These are phyloP conservation scores for Eucalyptus curtisii DNA, from an alignment of 345 rosid genomes.

Conservation along the genomic window DNA sequence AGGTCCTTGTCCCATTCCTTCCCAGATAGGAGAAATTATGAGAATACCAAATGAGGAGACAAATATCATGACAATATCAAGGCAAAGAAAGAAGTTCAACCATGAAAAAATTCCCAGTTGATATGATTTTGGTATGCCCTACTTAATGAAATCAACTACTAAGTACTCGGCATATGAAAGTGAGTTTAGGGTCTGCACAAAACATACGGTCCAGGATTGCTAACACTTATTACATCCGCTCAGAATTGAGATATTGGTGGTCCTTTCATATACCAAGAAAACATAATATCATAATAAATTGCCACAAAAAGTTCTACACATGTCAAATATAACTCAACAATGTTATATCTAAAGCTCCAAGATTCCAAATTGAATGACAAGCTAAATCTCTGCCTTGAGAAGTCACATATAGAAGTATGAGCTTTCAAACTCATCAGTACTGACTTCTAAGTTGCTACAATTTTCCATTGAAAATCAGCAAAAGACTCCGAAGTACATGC, in stretches of 20 bases:
- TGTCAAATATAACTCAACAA: background rate
- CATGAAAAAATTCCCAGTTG: background rate
- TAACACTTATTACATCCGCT: background rate
- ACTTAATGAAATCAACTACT: background rate
- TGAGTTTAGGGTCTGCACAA: background rate
- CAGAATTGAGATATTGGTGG: background rate
- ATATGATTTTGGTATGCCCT: background rate
- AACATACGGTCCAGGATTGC: background rate
- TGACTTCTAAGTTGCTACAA: background rate
- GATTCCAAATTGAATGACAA: background rate
- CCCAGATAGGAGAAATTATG: background rate
- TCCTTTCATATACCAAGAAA: background rate
- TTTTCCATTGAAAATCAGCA: background rate
- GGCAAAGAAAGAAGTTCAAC: background rate
- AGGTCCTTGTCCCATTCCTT: conserved; percentile 41
- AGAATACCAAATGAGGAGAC: background rate
- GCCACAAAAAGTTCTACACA: background rate
- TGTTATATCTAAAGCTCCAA: background rate
- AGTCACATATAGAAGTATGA: background rate
- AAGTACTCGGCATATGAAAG: background rate
- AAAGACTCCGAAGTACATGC: background rate
- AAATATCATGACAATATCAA: background rate
- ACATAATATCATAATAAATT: background rate
- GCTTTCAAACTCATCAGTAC: background rate
- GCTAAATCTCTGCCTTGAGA: background rate